Base-by-base conservation (phyloP, 1,284 basidiomycete species). In the Papiliotrema terrestris region DNA sequence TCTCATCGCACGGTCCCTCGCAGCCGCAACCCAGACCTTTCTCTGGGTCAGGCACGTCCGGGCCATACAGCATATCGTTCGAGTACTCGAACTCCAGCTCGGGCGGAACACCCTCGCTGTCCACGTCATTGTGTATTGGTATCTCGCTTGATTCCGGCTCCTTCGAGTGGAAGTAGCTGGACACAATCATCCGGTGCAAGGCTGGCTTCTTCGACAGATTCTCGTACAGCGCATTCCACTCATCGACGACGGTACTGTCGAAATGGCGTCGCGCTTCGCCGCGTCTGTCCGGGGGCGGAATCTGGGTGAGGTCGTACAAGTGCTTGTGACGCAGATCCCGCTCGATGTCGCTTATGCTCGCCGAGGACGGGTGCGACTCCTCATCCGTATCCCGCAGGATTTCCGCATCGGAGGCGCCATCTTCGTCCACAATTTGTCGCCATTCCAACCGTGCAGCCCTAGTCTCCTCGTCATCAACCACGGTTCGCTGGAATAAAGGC, bases 11-110 rank as follows among this genome's bases (percentile, higher is more conserved):
- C 38, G 76, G 79, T 0, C 89, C 89, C 17, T 82, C 73, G 65
- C 91, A 93, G 52, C 78, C 81, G 63, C 91, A 94, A 1, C 88
- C 84, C 36, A 80, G 66, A 41, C 91, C 76, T 17, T 81, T 67
- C 61, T 88, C 83, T 0, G 88, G 87, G 13, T 80, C 80, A 0
- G 86, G 84, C 1, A 92, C 86, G 8, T 78, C 82, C 15, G 83
- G 78, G 1, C 81, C 82, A 56, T 86, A 84, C 79, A 87, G 86
- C 79, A 91, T 84, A 11, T 67, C 56, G 51, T 76, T 74, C 14
- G 65, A 61, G 54, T 76, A 76, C 32, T 68, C 58, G 44, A 72
- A 74, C 52, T 76, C 72, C 49, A 72, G 67, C 26, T 67, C 63
- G 1, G 72, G 72, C 14, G 73, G 69, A 0, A 87, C 87, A 8